Conservation (phyloP, 2,329 filamentous ascomycete species). For the Aspergillus sergii region DNA sequence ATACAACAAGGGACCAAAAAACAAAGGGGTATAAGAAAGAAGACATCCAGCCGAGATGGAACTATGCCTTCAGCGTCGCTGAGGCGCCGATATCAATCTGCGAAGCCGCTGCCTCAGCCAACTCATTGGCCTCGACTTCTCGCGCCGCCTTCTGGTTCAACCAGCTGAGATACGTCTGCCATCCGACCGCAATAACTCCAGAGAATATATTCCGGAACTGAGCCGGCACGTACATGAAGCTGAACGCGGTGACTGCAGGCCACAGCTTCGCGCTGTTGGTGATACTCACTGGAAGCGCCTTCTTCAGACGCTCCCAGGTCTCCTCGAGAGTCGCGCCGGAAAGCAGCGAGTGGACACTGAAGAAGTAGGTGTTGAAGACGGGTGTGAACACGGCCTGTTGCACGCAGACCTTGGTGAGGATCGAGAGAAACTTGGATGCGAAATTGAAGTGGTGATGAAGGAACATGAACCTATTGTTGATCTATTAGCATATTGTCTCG, state of each 20-base stretch:
- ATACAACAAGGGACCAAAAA: not conserved
- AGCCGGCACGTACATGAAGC: constrained; percentile 78
- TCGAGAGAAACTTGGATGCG: constrained; percentile 67
- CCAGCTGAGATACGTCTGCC: constrained; percentile 88
- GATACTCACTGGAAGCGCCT: constrained; percentile 76
- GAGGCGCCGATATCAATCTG: constrained; percentile 14
- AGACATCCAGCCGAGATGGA: not conserved
- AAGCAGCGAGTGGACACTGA: constrained; percentile 75
- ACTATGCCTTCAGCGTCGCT: constrained; percentile 20
- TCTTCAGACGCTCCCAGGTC: constrained; percentile 69
- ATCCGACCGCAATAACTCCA: constrained; percentile 78
- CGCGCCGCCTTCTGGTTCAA: constrained; percentile 74
- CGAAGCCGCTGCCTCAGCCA: constrained; percentile 19
- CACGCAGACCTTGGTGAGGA: constrained; percentile 75
- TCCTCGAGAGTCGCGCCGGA: constrained; percentile 67
- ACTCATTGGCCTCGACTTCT: constrained; percentile 47
- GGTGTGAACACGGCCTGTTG: constrained; percentile 84
- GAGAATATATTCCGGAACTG: constrained; percentile 81
- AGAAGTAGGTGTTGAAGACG: constrained; percentile 80
- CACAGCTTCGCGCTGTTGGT: constrained; percentile 83
- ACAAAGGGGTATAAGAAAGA: not conserved
- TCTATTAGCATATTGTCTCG: not conserved
- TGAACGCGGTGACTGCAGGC: constrained; percentile 85
- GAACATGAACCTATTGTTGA: constrained; percentile 68
- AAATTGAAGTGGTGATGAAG: constrained; percentile 85